Percentiles rank a stretch among this genome's conserved stretches.
phyloP scores from a whole-genome alignment of 768 basidiomycete species.

The Coprinopsis sp. region DNA sequence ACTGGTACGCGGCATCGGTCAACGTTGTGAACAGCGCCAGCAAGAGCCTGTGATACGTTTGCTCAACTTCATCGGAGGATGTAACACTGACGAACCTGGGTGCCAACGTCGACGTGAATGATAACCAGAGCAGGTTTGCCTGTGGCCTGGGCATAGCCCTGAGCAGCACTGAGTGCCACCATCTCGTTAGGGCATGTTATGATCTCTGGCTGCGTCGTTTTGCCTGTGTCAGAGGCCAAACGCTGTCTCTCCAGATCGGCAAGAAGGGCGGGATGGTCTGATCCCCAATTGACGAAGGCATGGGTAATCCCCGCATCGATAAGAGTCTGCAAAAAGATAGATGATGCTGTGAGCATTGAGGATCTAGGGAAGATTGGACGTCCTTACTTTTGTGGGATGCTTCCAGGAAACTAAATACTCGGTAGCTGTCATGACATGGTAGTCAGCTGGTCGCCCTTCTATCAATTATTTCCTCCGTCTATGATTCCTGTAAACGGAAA shows the following conservation, averaged over 20 bases:
- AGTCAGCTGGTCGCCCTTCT: too few relatives aligned
- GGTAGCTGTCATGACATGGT: too few relatives aligned
- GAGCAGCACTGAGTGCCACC: constrained; percentile 69
- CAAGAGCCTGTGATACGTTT: constrained; percentile 44
- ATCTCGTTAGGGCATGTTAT: constrained; percentile 74
- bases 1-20: constrained; percentile 58
- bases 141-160: constrained; percentile 63
- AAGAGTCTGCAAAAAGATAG: constrained; percentile 55
- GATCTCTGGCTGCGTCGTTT: constrained; percentile 40
- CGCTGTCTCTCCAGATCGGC: constrained; percentile 64
- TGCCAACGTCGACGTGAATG: constrained; percentile 70
- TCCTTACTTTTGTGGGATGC: too few relatives aligned
- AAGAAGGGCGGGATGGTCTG: constrained; percentile 67
- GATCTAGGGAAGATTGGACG: too few relatives aligned
- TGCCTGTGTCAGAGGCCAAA: constrained; percentile 15
- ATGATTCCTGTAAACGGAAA: too few relatives aligned
- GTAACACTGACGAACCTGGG: constrained; percentile 39
- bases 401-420: too few relatives aligned
- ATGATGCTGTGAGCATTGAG: constrained; percentile 52
- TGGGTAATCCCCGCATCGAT: constrained; percentile 57
- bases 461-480: too few relatives aligned
- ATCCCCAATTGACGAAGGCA: constrained; percentile 74
- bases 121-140: constrained; percentile 69
- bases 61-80: background rate
- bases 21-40: constrained; percentile 70